These are phyloP conservation scores for Nicotiana knightiana DNA, from an alignment of 257 asterid species.

Conservation along the genomic window DNA sequence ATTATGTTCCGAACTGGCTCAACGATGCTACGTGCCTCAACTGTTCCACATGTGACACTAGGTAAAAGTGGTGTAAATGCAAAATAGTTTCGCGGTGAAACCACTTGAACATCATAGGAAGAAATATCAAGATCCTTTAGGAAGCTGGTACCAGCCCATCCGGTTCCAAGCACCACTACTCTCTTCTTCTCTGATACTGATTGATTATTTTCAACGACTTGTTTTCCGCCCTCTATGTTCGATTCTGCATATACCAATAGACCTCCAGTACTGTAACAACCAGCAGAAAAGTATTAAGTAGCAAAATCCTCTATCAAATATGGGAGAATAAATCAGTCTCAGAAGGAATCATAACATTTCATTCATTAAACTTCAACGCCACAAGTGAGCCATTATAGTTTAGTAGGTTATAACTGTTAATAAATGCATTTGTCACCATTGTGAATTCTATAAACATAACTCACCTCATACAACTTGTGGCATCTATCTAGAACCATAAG, in stretches of 20 bases:
- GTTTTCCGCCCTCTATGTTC: not conserved
- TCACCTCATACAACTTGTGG: not conserved
- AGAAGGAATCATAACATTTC: not conserved
- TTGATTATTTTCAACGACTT: not conserved
- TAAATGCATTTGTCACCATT: not conserved
- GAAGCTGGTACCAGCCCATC: constrained; percentile 18
- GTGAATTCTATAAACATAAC: not conserved
- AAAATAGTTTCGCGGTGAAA: constrained; percentile 13
- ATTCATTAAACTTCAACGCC: not conserved
- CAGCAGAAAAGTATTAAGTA: not conserved
- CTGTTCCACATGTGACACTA: constrained; percentile 17
- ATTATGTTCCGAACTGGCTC: constrained; percentile 15
- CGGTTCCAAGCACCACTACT: constrained; percentile 20
- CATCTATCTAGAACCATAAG: not conserved
- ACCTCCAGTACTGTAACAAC: constrained; percentile 11
- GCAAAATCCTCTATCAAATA: not conserved
- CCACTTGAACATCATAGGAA: constrained; percentile 14
- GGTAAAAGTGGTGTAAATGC: constrained; percentile 15
- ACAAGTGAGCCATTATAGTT: not conserved
- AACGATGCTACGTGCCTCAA: constrained; percentile 14
- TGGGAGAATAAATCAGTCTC: not conserved
- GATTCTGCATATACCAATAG: constrained; percentile 5
- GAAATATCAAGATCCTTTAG: constrained; percentile 11
- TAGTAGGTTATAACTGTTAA: not conserved
- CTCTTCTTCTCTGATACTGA: not conserved